These are phyloP conservation scores for Umbilicaria muhlenbergii DNA, from an alignment of 495 filamentous ascomycete genomes.

Conservation along the genomic window DNA sequence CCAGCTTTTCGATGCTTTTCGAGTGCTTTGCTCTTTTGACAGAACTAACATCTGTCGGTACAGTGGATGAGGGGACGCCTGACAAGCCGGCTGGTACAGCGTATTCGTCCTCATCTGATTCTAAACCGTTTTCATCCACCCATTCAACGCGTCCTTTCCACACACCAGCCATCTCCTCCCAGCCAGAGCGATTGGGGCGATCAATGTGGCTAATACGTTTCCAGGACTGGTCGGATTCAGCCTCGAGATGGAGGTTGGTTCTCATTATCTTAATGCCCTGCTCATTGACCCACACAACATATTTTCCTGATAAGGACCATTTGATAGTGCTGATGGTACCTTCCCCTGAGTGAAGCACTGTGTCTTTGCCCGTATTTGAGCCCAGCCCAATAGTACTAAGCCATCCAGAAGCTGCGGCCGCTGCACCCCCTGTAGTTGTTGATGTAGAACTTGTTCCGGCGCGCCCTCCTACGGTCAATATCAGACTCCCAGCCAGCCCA, in stretches of 20 bases:
- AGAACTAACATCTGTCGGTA: constrained; percentile 6
- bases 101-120: constrained; percentile 37
- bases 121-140: constrained; percentile 68
- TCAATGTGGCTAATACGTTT: constrained; percentile 90
- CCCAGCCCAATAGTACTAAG: constrained; percentile 71
- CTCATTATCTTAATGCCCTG: constrained; percentile 96
- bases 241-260: constrained; percentile 67
- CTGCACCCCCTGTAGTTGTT: constrained; percentile 61
- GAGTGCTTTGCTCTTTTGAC: constrained; percentile 17
- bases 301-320: constrained; percentile 84
- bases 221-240: constrained; percentile 73
- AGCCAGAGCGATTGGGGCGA: constrained; percentile 58
- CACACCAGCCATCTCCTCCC: constrained; percentile 88
- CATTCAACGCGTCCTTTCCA: constrained; percentile 88
- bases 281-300: constrained; percentile 88
- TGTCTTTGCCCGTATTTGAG: constrained; percentile 65
- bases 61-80: background rate
- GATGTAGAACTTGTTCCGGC: constrained; percentile 63
- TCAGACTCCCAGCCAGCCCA: constrained; percentile 73
- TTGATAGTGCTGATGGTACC: constrained; percentile 79
- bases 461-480: constrained; percentile 73
- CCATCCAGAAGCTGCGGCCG: constrained; percentile 81
- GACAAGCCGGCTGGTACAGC: constrained; percentile 20
- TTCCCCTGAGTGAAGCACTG: constrained; percentile 79
- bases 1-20: constrained; percentile 49